These are phyloP conservation scores for Medicago ruthenica DNA, from an alignment of 306 rosid species.

Conservation along the genomic window DNA sequence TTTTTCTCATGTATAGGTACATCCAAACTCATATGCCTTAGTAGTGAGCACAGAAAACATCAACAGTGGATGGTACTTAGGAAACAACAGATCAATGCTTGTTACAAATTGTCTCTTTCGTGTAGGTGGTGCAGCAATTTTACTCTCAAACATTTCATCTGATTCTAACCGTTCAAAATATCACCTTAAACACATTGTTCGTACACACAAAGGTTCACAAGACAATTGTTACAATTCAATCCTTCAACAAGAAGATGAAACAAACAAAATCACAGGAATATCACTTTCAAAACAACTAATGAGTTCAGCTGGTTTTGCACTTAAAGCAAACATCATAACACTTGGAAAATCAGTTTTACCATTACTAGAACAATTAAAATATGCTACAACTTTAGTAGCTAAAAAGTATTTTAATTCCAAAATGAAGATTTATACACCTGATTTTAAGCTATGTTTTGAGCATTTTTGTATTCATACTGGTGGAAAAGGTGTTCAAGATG, in stretches of 20 bases:
- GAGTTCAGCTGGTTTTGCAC: slow-evolving; percentile 17
- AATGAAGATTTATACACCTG: slow-evolving; percentile 30
- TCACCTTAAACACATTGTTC: slow-evolving; percentile 22
- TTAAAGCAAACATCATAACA: slow-evolving; percentile 27
- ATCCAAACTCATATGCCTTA: slow-evolving; percentile 39
- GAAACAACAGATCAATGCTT: slow-evolving; percentile 47
- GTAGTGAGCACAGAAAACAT: slow-evolving; percentile 44
- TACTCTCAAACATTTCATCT: slow-evolving; percentile 40
- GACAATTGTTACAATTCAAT: slow-evolving; percentile 33
- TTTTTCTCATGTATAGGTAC: slow-evolving; percentile 7
- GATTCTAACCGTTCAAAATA: slow-evolving; percentile 30
- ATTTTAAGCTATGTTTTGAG: slow-evolving; percentile 38
- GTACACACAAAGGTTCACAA: slow-evolving; percentile 23
- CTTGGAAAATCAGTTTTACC: slow-evolving; percentile 38
- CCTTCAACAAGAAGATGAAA: slow-evolving; percentile 22
- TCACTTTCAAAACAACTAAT: slow-evolving; percentile 30
- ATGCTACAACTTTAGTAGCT: background rate
- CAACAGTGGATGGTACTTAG: slow-evolving; percentile 24
- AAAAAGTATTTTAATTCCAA: background rate
- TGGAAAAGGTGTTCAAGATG: slow-evolving; percentile 34
- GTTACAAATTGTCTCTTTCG: slow-evolving; percentile 44
- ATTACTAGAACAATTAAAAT: slow-evolving; percentile 33
- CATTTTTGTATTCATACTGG: slow-evolving; percentile 40
- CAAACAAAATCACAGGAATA: slow-evolving; percentile 25
- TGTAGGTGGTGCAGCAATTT: slow-evolving; percentile 44